Evolutionary conservation across 129 eudicot genomes (phyloP).

Genomic region (Dittrichia graveolens): DNA sequence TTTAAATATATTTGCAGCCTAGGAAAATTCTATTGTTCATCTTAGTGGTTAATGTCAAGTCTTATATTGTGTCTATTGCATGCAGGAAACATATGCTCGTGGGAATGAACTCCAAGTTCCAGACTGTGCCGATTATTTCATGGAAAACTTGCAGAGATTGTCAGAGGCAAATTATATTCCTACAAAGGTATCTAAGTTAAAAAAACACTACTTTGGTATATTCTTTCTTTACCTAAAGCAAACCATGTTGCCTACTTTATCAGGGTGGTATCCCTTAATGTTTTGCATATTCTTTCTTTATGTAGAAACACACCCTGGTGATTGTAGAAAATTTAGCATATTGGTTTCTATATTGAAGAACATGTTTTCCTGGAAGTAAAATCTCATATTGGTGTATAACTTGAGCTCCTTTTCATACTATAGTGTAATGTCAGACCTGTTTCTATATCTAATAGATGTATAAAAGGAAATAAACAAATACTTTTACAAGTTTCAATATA

Average conservation of each 20-base stretch:
- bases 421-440: too few species aligned
- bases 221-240: slow-evolving; percentile 17
- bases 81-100: slow-evolving; percentile 83
- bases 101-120: slow-evolving; percentile 98
- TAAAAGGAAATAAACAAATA: slow-evolving; percentile 6
- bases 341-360: slow-evolving; percentile 7
- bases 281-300: not conserved
- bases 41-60: slow-evolving; percentile 18
- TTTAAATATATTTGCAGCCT: not conserved
- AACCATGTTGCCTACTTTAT: slow-evolving; percentile 13
- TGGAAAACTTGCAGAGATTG: slow-evolving; percentile 87
- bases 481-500: not conserved
- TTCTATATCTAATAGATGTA: not conserved
- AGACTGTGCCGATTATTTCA: slow-evolving; percentile 86
- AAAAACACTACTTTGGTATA: not conserved
- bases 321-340: slow-evolving; percentile 8
- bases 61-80: slow-evolving; percentile 23
- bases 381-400: too few species aligned
- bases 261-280: slow-evolving; percentile 8
- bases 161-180: slow-evolving; percentile 79
- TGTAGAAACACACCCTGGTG: not conserved
- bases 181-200: slow-evolving; percentile 64
- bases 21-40: slow-evolving; percentile 6
- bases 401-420: too few species aligned
- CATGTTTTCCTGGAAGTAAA: not conserved